These are phyloP conservation scores for Lactarius sanguifluus DNA, from an alignment of 768 basidiomycete species.

Conservation along the genomic window DNA sequence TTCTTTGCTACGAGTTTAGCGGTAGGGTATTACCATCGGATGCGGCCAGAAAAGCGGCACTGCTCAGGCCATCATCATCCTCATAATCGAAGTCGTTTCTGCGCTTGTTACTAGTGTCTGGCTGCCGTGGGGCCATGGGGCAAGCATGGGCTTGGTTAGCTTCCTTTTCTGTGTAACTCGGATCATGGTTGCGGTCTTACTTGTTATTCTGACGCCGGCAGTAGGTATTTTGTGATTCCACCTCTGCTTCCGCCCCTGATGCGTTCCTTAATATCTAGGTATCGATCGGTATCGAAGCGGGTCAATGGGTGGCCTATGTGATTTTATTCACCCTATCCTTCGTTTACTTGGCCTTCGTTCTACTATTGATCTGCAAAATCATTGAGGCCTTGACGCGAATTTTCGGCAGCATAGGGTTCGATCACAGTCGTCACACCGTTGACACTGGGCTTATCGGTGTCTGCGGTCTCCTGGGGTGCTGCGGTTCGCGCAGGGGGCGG, in stretches of 20 bases:
- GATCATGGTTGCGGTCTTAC: constrained; percentile 84
- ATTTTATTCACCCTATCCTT: constrained; percentile 81
- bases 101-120: constrained; percentile 89
- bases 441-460: constrained; percentile 90
- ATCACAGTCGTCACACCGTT: constrained; percentile 72
- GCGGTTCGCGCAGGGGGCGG: constrained; percentile 46
- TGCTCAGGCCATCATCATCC: constrained; percentile 85
- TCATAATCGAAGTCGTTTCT: constrained; percentile 83
- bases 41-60: constrained; percentile 89
- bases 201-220: constrained; percentile 86
- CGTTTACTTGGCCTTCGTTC: constrained; percentile 76
- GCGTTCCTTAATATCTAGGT: constrained; percentile 51
- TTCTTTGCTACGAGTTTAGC: constrained; percentile 81
- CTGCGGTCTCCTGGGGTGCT: constrained; percentile 66
- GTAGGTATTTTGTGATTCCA: constrained; percentile 41
- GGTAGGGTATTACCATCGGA: constrained; percentile 84
- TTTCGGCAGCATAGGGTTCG: constrained; percentile 75
- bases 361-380: constrained; percentile 84
- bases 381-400: constrained; percentile 81
- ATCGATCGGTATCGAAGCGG: constrained; percentile 73
- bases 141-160: constrained; percentile 94
- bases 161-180: constrained; percentile 91
- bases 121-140: constrained; percentile 96
- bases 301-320: constrained; percentile 93
- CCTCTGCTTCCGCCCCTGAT: constrained; percentile 12